Evolutionary conservation across 805 yeast genomes (phyloP).

Genomic region (Wickerhamiella kurtzmanii): DNA sequence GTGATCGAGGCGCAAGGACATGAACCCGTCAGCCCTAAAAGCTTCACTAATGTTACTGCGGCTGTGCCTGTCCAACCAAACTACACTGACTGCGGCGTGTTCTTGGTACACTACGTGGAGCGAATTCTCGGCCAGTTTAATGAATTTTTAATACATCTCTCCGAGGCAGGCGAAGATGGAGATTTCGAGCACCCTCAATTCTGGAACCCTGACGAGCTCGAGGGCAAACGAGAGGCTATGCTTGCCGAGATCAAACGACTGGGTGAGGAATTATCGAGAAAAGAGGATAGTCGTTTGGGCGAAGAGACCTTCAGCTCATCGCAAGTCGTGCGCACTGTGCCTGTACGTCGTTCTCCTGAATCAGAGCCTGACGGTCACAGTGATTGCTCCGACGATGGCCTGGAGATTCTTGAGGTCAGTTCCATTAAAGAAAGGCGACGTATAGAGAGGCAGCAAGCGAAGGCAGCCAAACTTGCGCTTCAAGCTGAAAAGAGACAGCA

Average conservation of each 20-base stretch:
- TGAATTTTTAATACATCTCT: constrained; percentile 25
- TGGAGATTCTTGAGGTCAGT: constrained; percentile 14
- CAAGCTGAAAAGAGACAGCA: background rate
- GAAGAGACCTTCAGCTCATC: background rate
- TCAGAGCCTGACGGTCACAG: background rate
- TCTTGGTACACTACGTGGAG: constrained; percentile 60
- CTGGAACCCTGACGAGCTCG: constrained; percentile 13
- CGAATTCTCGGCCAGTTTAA: constrained; percentile 41
- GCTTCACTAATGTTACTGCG: constrained; percentile 15
- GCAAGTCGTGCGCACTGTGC: background rate
- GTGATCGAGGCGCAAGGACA: constrained; percentile 3
- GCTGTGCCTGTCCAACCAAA: constrained; percentile 74
- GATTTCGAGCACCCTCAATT: constrained; percentile 4
- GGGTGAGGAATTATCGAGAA: constrained; percentile 4
- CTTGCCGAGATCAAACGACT: constrained; percentile 3
- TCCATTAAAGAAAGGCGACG: background rate
- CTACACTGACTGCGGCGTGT: constrained; percentile 90
- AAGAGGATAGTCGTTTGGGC: background rate
- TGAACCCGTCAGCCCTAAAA: background rate
- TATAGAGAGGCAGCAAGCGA: background rate
- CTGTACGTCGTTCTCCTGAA: background rate
- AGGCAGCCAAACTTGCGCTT: background rate
- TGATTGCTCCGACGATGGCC: constrained; percentile 12
- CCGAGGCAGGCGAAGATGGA: constrained; percentile 1
- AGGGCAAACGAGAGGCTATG: constrained; percentile 9